Conservation (phyloP, 805 yeast genomes). For the Kregervanrija pseudodelftensis region DNA sequence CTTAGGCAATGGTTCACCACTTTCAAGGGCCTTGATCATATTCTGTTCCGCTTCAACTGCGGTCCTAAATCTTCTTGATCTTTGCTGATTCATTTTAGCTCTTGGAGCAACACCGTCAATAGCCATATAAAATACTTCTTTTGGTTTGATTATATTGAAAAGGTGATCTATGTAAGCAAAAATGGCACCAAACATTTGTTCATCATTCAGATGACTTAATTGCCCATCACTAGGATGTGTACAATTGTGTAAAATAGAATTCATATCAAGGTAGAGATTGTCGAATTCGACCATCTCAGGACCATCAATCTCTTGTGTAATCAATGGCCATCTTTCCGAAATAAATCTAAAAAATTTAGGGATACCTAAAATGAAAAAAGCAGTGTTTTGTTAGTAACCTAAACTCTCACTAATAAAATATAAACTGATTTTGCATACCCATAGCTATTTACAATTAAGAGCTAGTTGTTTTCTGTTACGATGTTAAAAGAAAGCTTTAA, state of each 20-base stretch:
- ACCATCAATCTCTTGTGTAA: conserved; percentile 77
- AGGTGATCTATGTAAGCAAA: conserved; percentile 92
- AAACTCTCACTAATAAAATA: too few species aligned
- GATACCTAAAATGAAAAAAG: conserved; percentile 52
- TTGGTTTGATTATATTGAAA: conserved; percentile 80
- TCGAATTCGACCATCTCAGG: conserved; percentile 88
- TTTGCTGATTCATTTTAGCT: conserved; percentile 97
- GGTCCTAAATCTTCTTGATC: conserved; percentile 90
- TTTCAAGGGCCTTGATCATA: conserved; percentile 60
- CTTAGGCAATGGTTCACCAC: conserved; percentile 70
- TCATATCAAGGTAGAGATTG: conserved; percentile 93
- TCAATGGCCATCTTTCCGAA: conserved; percentile 98
- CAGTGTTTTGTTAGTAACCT: too few species aligned
- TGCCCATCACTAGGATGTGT: conserved; percentile 75
- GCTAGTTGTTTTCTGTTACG: too few species aligned
- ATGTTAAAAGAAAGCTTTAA: too few species aligned
- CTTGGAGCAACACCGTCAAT: conserved; percentile 99
- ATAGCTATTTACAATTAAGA: too few species aligned
- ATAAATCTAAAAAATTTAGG: conserved; percentile 96
- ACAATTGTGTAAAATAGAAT: conserved; percentile 89
- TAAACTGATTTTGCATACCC: too few species aligned
- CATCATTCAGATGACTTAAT: conserved; percentile 67
- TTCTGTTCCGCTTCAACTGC: conserved; percentile 88
- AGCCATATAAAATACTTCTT: conserved; percentile 87
- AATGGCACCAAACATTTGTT: conserved; percentile 86